phyloP scores from a whole-genome alignment of 148 eudicot species.

The Rhododendron simsii region DNA sequence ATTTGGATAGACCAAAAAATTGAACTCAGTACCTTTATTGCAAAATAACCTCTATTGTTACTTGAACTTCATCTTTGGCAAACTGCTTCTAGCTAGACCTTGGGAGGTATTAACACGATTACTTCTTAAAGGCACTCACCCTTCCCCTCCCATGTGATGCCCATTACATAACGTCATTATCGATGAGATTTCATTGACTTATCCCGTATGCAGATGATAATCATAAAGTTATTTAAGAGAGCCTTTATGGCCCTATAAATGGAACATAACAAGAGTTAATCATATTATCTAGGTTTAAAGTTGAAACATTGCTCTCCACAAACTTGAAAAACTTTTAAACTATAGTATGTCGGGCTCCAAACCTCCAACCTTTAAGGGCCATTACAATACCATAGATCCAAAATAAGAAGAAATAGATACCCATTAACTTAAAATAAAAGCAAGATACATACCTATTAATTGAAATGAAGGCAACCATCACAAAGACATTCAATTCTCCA shows the following conservation, averaged over 20 bases:
- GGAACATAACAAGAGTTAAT: not conserved
- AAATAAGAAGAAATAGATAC: not conserved
- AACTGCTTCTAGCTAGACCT: not conserved
- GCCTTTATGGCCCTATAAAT: not conserved
- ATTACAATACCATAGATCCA: not conserved
- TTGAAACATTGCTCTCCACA: not conserved
- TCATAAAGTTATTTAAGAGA: not conserved
- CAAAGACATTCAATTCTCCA: not conserved
- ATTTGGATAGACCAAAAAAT: not conserved
- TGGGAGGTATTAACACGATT: not conserved
- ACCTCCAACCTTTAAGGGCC: not conserved
- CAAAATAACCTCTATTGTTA: not conserved
- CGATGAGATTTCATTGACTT: not conserved
- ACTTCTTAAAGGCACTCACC: not conserved
- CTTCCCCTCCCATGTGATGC: not conserved
- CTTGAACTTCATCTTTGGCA: slow-evolving; percentile 1
- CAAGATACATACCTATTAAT: not conserved
- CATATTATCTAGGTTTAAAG: not conserved
- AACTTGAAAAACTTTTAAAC: not conserved
- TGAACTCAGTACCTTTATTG: not conserved
- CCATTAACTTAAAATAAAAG: not conserved
- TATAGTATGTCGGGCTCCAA: not conserved
- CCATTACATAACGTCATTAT: not conserved
- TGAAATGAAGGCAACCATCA: not conserved
- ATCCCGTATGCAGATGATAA: not conserved